A percentile compares a stretch with the other conserved stretches of the same genome.
These are phyloP conservation scores for Phytopythium helicoides DNA, from an alignment of 352 stramenopile genomes.

Conservation along the genomic window DNA sequence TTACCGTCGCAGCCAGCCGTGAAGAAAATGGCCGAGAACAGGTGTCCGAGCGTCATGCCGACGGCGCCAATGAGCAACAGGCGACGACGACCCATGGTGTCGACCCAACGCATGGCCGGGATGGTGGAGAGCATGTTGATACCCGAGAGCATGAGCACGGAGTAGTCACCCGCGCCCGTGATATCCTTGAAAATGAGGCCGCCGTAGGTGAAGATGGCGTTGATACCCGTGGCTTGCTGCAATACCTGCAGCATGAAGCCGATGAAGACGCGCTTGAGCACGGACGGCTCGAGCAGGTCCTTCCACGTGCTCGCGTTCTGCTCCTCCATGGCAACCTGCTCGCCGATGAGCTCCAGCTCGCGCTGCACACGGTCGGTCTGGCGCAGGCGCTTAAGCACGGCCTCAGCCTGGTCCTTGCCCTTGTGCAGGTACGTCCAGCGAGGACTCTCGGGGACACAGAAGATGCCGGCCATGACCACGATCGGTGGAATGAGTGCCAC, in stretches of 20 bases:
- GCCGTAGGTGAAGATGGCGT: constrained; percentile 32
- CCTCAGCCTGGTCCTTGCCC: too few species aligned
- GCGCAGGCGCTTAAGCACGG: too few species aligned
- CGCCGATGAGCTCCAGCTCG: too few species aligned
- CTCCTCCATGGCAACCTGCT: too few species aligned
- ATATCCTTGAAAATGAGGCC: too few species aligned
- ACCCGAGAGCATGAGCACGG: constrained; percentile 23
- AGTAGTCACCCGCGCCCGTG: constrained; percentile 16
- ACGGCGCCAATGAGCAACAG: constrained; percentile 28
- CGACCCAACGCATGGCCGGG: constrained; percentile 28
- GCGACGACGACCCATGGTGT: constrained; percentile 25
- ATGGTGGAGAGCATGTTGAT: constrained; percentile 32
- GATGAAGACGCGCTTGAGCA: constrained; percentile 22
- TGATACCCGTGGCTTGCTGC: constrained; percentile 32
- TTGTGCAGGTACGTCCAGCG: too few species aligned
- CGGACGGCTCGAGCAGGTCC: constrained; percentile 22
- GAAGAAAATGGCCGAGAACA: constrained; percentile 27
- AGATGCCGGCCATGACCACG: constrained; percentile 27
- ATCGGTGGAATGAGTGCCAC: constrained; percentile 20
- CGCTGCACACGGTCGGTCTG: too few species aligned
- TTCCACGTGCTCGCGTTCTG: too few species aligned
- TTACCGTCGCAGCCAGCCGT: constrained; percentile 18
- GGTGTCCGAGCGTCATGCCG: constrained; percentile 23
- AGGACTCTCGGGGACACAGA: too few species aligned
- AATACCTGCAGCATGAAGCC: constrained; percentile 25